A percentile compares a stretch with the other conserved stretches of the same genome.
Evolutionary conservation across 2,329 filamentous ascomycete species (phyloP).

Genomic region (Penicillium janthinellum): DNA sequence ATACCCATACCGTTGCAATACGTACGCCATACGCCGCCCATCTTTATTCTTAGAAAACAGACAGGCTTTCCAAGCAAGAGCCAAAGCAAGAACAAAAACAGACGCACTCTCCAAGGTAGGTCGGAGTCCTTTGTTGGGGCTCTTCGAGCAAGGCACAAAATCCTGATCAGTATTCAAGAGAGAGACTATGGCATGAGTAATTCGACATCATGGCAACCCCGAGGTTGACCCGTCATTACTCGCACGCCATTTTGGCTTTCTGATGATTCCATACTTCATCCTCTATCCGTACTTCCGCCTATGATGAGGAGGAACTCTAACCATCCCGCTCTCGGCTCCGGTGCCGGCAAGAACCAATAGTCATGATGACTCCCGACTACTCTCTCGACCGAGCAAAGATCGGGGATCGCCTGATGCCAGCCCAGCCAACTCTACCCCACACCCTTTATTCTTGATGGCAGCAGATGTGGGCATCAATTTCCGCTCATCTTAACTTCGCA

Average conservation of each 20-base stretch:
- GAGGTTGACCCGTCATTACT: background rate
- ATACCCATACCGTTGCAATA: slow-evolving; percentile 20
- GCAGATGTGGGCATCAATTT: slow-evolving; percentile 16
- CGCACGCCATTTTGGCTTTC: background rate
- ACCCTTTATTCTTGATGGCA: slow-evolving; percentile 2
- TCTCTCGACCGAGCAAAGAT: slow-evolving; percentile 2
- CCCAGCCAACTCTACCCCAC: slow-evolving; percentile 14
- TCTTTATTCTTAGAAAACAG: background rate
- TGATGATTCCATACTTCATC: background rate
- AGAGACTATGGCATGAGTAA: background rate
- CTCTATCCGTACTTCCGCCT: background rate
- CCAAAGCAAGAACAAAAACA: too few species aligned
- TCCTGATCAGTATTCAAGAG: background rate
- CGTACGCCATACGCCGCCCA: slow-evolving; percentile 11
- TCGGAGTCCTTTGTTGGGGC: background rate
- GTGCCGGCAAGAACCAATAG: background rate
- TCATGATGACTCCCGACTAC: background rate
- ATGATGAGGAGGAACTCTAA: background rate
- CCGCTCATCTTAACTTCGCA: slow-evolving; percentile 10
- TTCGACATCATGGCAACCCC: background rate
- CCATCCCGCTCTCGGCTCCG: background rate
- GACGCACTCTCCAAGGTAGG: background rate
- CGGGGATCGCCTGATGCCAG: slow-evolving; percentile 17
- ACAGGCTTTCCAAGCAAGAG: background rate
- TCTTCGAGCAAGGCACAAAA: background rate